These are phyloP conservation scores for Lachnellula willkommii DNA, from an alignment of 2,329 filamentous ascomycete species.

Conservation along the genomic window DNA sequence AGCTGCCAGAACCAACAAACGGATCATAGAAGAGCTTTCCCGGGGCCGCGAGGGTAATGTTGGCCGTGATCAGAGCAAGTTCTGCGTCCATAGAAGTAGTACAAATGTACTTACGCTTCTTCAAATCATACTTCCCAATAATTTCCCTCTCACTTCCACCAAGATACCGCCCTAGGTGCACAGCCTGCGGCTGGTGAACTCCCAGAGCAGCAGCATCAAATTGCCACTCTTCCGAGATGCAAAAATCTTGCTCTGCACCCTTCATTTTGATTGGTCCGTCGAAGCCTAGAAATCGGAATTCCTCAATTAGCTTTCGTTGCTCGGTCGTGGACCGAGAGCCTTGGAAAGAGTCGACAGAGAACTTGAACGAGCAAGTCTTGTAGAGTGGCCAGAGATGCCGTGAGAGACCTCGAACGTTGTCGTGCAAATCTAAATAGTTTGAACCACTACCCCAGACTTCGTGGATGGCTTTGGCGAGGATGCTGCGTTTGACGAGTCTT, in stretches of 20 bases:
- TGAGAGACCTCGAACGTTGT: conserved; percentile 54
- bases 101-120: conserved; percentile 88
- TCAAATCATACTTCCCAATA: conserved; percentile 74
- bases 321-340: conserved; percentile 59
- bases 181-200: conserved; percentile 49
- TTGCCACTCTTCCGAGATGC: conserved; percentile 77
- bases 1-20: conserved; percentile 92
- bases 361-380: conserved; percentile 66
- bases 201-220: conserved; percentile 44
- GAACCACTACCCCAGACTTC: conserved; percentile 78
- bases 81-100: conserved; percentile 98
- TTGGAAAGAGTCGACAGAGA: conserved; percentile 77
- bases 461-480: conserved; percentile 77
- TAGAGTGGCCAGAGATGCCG: conserved; percentile 63
- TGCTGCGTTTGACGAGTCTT: conserved; percentile 66
- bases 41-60: conserved; percentile 75
- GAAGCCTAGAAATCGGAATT: conserved; percentile 73
- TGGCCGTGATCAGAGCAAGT: conserved; percentile 83
- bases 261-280: conserved; percentile 73
- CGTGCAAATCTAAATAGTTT: conserved; percentile 64
- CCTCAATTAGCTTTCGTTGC: conserved; percentile 73
- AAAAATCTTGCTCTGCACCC: conserved; percentile 67
- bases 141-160: conserved; percentile 61
- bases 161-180: conserved; percentile 71
- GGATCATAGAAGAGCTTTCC: conserved; percentile 91